A percentile compares a stretch with the other conserved stretches of the same genome.
These are phyloP conservation scores for Xylariales sp. DNA, from an alignment of 2,329 filamentous ascomycete genomes.

Conservation along the genomic window DNA sequence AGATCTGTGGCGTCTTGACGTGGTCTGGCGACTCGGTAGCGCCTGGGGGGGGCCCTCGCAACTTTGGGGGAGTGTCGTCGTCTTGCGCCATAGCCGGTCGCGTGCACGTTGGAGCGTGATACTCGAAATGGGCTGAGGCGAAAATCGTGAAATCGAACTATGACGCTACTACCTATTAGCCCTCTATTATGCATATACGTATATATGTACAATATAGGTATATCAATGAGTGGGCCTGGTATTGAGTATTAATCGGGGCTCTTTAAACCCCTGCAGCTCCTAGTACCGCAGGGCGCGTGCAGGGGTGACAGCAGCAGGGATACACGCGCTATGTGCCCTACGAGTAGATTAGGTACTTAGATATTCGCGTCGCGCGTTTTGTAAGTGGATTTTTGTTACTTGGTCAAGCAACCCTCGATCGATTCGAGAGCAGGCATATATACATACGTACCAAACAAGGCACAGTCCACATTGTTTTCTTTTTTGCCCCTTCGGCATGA, in stretches of 20 bases:
- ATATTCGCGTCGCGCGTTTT: constrained; percentile 40
- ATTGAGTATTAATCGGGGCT: constrained; percentile 26
- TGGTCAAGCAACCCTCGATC: constrained; percentile 13
- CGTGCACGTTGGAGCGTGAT: constrained; percentile 10
- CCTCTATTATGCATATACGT: constrained; percentile 32
- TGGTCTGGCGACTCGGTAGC: constrained; percentile 51
- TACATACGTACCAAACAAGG: constrained; percentile 15
- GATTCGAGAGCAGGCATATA: constrained; percentile 1
- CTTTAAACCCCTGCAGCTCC: constrained; percentile 29
- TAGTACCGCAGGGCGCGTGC: constrained; percentile 20
- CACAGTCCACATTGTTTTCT: neutral
- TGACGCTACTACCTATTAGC: constrained; percentile 23
- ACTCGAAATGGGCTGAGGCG: constrained; percentile 7
- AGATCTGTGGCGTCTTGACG: constrained; percentile 52
- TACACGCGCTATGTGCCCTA: constrained; percentile 40
- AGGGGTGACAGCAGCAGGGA: constrained; percentile 35
- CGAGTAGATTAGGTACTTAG: neutral
- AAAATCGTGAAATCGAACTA: constrained; percentile 28
- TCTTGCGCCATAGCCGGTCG: constrained; percentile 50
- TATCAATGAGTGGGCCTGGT: neutral
- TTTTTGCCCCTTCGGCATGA: neutral
- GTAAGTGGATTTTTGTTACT: constrained; percentile 39
- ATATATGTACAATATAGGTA: constrained; percentile 11
- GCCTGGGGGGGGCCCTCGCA: constrained; percentile 51
- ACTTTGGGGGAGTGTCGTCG: constrained; percentile 39